Evolutionary conservation across 2,329 filamentous ascomycete genomes (phyloP).

Genomic region (Drechslera avenae): DNA sequence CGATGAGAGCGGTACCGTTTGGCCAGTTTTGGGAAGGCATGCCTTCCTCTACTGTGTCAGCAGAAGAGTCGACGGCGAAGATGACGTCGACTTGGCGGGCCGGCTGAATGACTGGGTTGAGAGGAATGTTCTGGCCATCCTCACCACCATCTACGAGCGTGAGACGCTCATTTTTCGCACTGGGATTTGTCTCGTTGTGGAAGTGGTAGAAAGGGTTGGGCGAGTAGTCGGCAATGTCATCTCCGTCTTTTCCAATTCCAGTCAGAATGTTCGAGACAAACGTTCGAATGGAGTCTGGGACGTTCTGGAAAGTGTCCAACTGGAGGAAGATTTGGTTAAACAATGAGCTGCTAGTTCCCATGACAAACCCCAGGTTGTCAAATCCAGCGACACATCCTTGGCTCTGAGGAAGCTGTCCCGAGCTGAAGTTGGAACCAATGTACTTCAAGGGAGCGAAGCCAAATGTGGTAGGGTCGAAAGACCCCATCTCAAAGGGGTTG

Average conservation of each 20-base stretch:
- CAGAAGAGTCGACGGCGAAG: conserved; percentile 79
- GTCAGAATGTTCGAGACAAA: conserved; percentile 60
- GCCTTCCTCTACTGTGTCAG: conserved; percentile 62
- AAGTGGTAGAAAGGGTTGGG: conserved; percentile 78
- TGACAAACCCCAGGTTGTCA: conserved; percentile 80
- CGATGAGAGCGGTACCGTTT: conserved; percentile 75
- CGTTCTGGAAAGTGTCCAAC: conserved; percentile 60
- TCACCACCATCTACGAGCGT: conserved; percentile 80
- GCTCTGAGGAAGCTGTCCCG: conserved; percentile 61
- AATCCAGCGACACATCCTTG: conserved; percentile 75
- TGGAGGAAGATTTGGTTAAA: conserved; percentile 79
- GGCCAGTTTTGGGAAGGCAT: conserved; percentile 64
- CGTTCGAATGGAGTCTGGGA: conserved; percentile 58
- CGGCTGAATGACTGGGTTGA: conserved; percentile 78
- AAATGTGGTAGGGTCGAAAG: conserved; percentile 73
- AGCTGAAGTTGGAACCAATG: conserved; percentile 73
- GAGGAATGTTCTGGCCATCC: conserved; percentile 78
- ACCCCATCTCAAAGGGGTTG: conserved; percentile 79
- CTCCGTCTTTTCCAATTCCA: conserved; percentile 61
- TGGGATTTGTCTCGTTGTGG: conserved; percentile 64
- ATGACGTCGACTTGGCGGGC: conserved; percentile 76
- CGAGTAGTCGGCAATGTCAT: conserved; percentile 75
- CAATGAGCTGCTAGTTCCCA: conserved; percentile 83
- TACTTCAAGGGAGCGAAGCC: conserved; percentile 74
- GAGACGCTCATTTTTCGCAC: conserved; percentile 60